Percentiles rank a stretch among this genome's conserved stretches.
These are phyloP conservation scores for Rosa multiflora DNA, from an alignment of 306 rosid genomes.

Conservation along the genomic window DNA sequence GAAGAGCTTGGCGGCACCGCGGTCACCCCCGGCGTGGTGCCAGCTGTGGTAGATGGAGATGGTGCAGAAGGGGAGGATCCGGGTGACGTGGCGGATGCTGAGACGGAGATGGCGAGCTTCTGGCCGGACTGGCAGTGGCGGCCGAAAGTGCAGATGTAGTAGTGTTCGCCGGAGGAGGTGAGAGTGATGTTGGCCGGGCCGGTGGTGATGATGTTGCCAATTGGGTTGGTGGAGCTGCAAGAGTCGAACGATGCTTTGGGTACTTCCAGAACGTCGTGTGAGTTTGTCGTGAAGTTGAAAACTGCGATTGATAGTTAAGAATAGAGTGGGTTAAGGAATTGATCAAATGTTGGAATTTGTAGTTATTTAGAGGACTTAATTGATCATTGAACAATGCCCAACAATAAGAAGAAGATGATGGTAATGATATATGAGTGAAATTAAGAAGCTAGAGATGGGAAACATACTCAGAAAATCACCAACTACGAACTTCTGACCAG, in stretches of 20 bases:
- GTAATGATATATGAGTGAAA: not conserved
- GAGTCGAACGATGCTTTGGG: slow-evolving; percentile 21
- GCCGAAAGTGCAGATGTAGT: slow-evolving; percentile 27
- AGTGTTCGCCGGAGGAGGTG: slow-evolving; percentile 18
- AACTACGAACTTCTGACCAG: slow-evolving; percentile 10
- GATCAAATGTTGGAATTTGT: not conserved
- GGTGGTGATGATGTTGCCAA: not conserved
- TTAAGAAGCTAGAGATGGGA: not conserved
- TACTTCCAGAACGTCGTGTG: not conserved
- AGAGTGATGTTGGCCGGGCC: slow-evolving; percentile 25
- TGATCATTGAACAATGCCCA: not conserved
- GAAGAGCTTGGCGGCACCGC: not conserved
- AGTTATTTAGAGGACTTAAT: no score
- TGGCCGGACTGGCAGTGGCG: slow-evolving; percentile 25
- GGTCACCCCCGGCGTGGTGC: not conserved
- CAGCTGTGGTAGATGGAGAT: not conserved
- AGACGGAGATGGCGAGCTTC: slow-evolving; percentile 29
- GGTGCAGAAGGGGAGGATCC: slow-evolving; percentile 6
- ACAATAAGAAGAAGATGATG: not conserved
- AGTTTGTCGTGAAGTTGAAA: slow-evolving; percentile 14
- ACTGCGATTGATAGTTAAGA: not conserved
- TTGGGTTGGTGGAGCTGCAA: not conserved
- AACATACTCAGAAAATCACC: slow-evolving; percentile 42
- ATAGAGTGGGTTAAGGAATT: not conserved
- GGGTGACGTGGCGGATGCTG: slow-evolving; percentile 9